phyloP scores from a whole-genome alignment of 1,139 yeast species.

The Pichia cactophila region DNA sequence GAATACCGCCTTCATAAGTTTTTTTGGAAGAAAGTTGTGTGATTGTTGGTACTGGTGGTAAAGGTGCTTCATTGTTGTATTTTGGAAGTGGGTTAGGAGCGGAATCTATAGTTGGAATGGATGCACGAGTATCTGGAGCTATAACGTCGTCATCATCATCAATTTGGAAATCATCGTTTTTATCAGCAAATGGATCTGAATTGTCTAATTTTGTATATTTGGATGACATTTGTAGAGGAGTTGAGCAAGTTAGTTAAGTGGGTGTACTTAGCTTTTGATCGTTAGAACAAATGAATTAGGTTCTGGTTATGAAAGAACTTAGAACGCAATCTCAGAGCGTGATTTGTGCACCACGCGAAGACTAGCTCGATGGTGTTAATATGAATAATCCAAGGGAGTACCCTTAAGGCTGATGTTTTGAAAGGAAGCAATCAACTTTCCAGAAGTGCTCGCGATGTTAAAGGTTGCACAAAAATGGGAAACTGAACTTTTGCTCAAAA shows the following conservation, averaged over 20 bases:
- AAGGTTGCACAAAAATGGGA: neutral
- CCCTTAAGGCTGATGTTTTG: neutral
- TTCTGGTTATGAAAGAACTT: too few species aligned
- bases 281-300: too few species aligned
- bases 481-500: neutral
- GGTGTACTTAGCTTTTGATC: neutral
- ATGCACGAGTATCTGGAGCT: neutral
- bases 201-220: neutral
- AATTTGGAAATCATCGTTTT: slow-evolving; percentile 3
- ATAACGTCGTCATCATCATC: slow-evolving; percentile 15
- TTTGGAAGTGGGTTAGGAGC: neutral
- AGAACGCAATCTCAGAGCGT: too few species aligned
- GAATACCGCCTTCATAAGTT: slow-evolving; percentile 35
- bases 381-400: neutral
- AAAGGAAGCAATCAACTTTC: too few species aligned
- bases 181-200: neutral
- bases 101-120: neutral
- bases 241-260: neutral
- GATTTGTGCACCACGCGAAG: too few species aligned
- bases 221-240: neutral
- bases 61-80: slow-evolving; percentile 1
- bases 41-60: neutral
- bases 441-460: neutral
- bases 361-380: too few species aligned
- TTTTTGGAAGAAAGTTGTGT: slow-evolving; percentile 12